Evolutionary conservation across 306 rosid species (phyloP).

Genomic region (Bauhinia variegata): DNA sequence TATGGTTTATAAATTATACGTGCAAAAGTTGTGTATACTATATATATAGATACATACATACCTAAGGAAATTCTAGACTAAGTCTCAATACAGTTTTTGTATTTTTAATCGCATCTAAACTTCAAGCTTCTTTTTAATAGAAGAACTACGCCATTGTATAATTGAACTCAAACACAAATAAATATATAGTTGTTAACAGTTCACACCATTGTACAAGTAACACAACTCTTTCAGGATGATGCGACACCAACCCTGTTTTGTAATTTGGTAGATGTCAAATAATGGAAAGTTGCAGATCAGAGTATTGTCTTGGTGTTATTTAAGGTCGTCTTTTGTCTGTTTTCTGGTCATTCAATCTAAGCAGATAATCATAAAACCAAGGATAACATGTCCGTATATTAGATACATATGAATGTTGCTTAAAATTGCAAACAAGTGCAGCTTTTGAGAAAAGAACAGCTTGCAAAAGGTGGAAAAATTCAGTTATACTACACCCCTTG

Average conservation of each 20-base stretch:
- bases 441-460: not conserved
- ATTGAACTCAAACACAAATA: no score
- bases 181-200: no score
- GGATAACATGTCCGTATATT: not conserved
- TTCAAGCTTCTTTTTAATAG: no score
- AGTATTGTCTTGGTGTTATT: slow-evolving; percentile 14
- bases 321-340: not conserved
- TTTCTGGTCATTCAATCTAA: not conserved
- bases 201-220: no score
- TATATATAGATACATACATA: no score
- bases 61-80: no score
- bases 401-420: slow-evolving; percentile 6
- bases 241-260: not conserved
- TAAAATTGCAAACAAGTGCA: slow-evolving; percentile 5
- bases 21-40: not conserved
- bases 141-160: no score
- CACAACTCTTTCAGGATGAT: no score
- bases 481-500: not conserved
- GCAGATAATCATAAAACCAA: slow-evolving; percentile 26
- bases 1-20: not conserved
- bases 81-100: no score
- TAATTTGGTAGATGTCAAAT: not conserved
- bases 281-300: not conserved
- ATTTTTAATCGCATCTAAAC: no score
- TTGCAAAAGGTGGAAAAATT: not conserved